A percentile compares a stretch with the other conserved stretches of the same genome.
Conservation (phyloP, 2,329 filamentous ascomycete genomes). For the Aureobasidium sp. region DNA sequence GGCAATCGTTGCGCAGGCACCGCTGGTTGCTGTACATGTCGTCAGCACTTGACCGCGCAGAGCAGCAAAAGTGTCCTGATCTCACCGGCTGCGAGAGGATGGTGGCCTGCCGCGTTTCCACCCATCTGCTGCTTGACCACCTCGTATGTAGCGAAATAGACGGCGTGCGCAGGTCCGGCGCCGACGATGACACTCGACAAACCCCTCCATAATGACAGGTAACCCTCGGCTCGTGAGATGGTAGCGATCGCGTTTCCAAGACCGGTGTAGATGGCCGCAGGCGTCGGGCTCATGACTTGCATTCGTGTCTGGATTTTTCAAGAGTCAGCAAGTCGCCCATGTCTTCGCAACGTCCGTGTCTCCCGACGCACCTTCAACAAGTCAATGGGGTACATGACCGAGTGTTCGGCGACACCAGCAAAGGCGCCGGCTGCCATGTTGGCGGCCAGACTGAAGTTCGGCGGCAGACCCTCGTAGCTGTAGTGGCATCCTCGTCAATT, state of each 20-base stretch:
- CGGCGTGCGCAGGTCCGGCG: conserved; percentile 90
- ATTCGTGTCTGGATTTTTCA: conserved; percentile 67
- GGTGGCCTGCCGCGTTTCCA: conserved; percentile 81
- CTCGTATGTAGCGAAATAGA: conserved; percentile 98
- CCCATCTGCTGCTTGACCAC: conserved; percentile 93
- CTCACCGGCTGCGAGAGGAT: conserved; percentile 83
- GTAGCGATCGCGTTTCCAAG: conserved; percentile 87
- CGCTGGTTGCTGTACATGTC: conserved; percentile 62
- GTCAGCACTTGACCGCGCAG: conserved; percentile 5
- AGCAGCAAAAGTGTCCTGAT: conserved; percentile 12
- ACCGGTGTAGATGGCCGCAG: conserved; percentile 74
- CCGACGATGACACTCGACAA: conserved; percentile 94
- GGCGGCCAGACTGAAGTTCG: conserved; percentile 85
- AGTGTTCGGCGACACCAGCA: conserved; percentile 94
- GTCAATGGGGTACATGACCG: conserved; percentile 98
- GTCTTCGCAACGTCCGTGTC: not conserved
- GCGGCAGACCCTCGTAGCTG: conserved; percentile 85
- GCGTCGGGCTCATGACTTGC: conserved; percentile 84
- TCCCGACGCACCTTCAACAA: conserved; percentile 73
- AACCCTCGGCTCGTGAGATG: conserved; percentile 82
- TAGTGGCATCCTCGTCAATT: conserved; percentile 12
- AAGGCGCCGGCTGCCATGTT: conserved; percentile 97
- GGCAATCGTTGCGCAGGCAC: conserved; percentile 89
- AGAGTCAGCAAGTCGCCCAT: not conserved
- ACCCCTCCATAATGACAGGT: conserved; percentile 88